Evolutionary conservation across 2,329 filamentous ascomycete species (phyloP).

Genomic region (Tolypocladium album): DNA sequence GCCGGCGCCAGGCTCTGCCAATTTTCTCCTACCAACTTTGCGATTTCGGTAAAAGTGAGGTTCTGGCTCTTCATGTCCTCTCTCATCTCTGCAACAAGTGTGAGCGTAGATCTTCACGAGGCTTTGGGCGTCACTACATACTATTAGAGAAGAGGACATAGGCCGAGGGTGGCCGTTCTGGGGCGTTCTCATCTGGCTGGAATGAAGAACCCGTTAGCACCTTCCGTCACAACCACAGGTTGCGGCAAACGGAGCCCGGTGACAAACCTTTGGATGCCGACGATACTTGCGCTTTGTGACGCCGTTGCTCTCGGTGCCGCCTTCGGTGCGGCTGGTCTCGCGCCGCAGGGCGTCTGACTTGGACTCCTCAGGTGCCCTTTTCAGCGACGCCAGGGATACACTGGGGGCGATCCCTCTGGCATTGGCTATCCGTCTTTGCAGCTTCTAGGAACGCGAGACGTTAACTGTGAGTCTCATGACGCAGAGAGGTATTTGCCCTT

Average conservation of each 20-base stretch:
- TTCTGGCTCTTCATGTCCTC: constrained; percentile 68
- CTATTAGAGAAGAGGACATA: constrained; percentile 83
- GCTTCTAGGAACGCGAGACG: constrained; percentile 44
- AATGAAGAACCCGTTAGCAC: background rate
- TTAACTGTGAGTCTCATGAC: constrained; percentile 6
- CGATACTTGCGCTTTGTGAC: constrained; percentile 64
- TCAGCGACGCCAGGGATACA: constrained; percentile 37
- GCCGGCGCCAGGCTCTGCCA: constrained; percentile 61
- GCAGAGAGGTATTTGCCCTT: constrained; percentile 19
- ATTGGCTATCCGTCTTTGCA: constrained; percentile 75
- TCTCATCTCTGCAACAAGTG: constrained; percentile 49
- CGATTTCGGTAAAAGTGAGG: constrained; percentile 73
- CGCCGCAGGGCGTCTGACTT: constrained; percentile 42
- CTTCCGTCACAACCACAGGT: background rate
- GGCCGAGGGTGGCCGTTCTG: constrained; percentile 69
- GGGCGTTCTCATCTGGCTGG: constrained; percentile 67
- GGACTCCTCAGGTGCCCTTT: constrained; percentile 40
- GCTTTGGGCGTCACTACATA: constrained; percentile 19
- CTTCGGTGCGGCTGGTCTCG: constrained; percentile 36
- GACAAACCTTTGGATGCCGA: constrained; percentile 59
- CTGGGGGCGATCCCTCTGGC: constrained; percentile 52
- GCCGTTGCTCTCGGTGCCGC: constrained; percentile 29
- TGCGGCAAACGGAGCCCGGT: background rate
- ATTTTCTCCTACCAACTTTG: constrained; percentile 70
- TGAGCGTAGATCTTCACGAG: background rate